phyloP scores from a whole-genome alignment of 208 protist species.

The Novymonas esmeraldas region DNA sequence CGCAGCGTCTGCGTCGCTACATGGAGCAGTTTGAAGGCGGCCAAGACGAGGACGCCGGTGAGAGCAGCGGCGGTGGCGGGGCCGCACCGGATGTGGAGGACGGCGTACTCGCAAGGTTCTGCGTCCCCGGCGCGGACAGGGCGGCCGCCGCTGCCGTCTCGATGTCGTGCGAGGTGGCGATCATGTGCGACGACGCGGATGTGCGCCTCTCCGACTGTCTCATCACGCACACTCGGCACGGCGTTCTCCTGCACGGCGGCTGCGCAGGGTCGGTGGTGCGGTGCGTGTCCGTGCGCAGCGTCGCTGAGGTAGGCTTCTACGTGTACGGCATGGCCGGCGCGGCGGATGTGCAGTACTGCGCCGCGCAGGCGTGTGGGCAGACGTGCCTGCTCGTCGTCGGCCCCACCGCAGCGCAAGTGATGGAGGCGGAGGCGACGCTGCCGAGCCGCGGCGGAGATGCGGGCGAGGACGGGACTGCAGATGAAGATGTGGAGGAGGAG shows the following conservation, averaged over 20 bases:
- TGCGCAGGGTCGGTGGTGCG: slow-evolving; percentile 44
- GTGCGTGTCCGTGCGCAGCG: slow-evolving; percentile 51
- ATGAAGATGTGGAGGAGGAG: slow-evolving; percentile 60
- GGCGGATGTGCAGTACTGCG: slow-evolving; percentile 43
- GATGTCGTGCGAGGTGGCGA: slow-evolving; percentile 49
- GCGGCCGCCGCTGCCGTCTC: slow-evolving; percentile 3
- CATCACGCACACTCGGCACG: slow-evolving; percentile 61
- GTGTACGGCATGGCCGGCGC: slow-evolving; percentile 50
- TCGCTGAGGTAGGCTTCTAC: slow-evolving; percentile 65
- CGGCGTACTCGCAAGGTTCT: slow-evolving; percentile 39
- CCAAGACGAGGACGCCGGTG: slow-evolving; percentile 18
- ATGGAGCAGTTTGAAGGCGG: slow-evolving; percentile 10
- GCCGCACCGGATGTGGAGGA: slow-evolving; percentile 17
- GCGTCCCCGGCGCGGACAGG: slow-evolving; percentile 26
- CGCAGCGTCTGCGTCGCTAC: slow-evolving; percentile 19
- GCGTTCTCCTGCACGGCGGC: slow-evolving; percentile 54
- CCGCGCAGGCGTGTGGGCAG: slow-evolving; percentile 51
- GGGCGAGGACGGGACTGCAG: no score
- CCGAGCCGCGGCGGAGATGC: slow-evolving; percentile 23
- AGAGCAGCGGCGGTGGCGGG: background rate
- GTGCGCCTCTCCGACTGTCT: slow-evolving; percentile 62
- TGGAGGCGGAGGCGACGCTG: slow-evolving; percentile 24
- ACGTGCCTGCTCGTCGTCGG: slow-evolving; percentile 71
- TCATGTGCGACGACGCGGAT: slow-evolving; percentile 82
- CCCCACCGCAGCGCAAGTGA: slow-evolving; percentile 38